Evolutionary conservation across 2,329 filamentous ascomycete species (phyloP).

Genomic region (Penicillium janthinellum): DNA sequence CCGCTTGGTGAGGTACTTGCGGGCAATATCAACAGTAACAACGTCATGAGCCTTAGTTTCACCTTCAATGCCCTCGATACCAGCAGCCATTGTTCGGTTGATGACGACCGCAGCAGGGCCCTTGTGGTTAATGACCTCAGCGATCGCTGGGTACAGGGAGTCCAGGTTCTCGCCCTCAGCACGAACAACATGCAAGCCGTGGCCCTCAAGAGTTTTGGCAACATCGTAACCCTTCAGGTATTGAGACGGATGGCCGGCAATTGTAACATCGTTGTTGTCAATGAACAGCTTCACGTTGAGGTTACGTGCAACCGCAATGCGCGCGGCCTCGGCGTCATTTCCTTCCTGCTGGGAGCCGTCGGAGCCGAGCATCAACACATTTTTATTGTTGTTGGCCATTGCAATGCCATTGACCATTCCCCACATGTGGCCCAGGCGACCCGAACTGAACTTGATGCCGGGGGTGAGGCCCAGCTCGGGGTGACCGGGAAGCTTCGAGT

Average conservation of each 20-base stretch:
- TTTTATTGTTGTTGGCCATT: slow-evolving; percentile 42
- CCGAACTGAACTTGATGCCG: slow-evolving; percentile 45
- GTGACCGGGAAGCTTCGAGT: slow-evolving; percentile 45
- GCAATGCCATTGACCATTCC: slow-evolving; percentile 42
- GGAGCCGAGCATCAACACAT: slow-evolving; percentile 40
- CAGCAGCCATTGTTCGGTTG: slow-evolving; percentile 41
- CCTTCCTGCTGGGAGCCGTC: slow-evolving; percentile 48
- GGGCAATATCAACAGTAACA: slow-evolving; percentile 40
- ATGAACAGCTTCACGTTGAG: slow-evolving; percentile 45
- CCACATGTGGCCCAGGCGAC: slow-evolving; percentile 46
- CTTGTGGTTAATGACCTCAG: slow-evolving; percentile 34
- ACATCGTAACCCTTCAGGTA: slow-evolving; percentile 43
- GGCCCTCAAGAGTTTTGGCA: slow-evolving; percentile 36
- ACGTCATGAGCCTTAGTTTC: slow-evolving; percentile 42
- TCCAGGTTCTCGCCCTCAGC: slow-evolving; percentile 43
- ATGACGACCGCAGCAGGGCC: slow-evolving; percentile 38
- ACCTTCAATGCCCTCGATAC: slow-evolving; percentile 42
- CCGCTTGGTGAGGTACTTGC: slow-evolving; percentile 40
- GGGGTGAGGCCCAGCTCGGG: slow-evolving; percentile 45
- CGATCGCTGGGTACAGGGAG: slow-evolving; percentile 37
- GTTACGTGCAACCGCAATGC: slow-evolving; percentile 40
- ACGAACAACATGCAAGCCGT: slow-evolving; percentile 40
- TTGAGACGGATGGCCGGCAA: slow-evolving; percentile 43
- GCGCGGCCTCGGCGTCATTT: slow-evolving; percentile 45
- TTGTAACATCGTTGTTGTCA: slow-evolving; percentile 47